A percentile compares a stretch with the other conserved stretches of the same genome.
phyloP scores from a whole-genome alignment of 768 basidiomycete species.

The Termitomyces eurrhizus region DNA sequence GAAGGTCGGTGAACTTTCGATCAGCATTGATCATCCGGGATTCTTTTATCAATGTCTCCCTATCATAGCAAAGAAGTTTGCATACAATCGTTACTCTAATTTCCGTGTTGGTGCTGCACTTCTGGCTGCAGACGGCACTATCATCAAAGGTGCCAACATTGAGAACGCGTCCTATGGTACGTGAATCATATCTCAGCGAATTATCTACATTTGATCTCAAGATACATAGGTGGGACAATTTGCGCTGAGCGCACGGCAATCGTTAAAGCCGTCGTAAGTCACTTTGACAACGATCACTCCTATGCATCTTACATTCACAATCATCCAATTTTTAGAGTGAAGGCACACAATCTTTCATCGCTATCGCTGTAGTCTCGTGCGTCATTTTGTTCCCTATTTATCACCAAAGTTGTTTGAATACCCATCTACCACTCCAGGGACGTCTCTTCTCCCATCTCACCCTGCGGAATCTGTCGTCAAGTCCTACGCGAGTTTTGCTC shows the following conservation, averaged over 20 bases:
- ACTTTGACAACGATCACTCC: too few relatives aligned
- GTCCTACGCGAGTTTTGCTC: conserved; percentile 84
- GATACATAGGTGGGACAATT: conserved; percentile 69
- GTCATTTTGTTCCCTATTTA: conserved; percentile 18
- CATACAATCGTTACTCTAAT: conserved; percentile 85
- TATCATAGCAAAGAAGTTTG: conserved; percentile 55
- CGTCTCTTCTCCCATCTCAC: conserved; percentile 62
- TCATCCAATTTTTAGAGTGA: conserved; percentile 56
- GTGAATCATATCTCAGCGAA: background rate
- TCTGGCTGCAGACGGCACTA: conserved; percentile 59
- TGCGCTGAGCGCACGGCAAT: conserved; percentile 95
- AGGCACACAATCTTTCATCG: conserved; percentile 65
- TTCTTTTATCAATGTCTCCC: background rate
- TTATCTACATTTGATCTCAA: background rate
- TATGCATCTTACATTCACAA: background rate
- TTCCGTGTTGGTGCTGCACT: conserved; percentile 93
- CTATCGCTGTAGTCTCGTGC: conserved; percentile 78
- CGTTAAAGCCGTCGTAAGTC: conserved; percentile 85
- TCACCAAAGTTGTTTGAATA: background rate
- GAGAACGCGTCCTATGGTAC: conserved; percentile 93
- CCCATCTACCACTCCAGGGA: conserved; percentile 44
- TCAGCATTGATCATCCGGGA: background rate
- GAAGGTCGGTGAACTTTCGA: conserved; percentile 39
- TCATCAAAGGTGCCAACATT: conserved; percentile 86
- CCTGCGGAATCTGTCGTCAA: conserved; percentile 94